Evolutionary conservation across 2,329 filamentous ascomycete species (phyloP), one percentile per base, ranked within the genome.

Genomic region (Lasiodiplodia hormozganensis): DNA sequence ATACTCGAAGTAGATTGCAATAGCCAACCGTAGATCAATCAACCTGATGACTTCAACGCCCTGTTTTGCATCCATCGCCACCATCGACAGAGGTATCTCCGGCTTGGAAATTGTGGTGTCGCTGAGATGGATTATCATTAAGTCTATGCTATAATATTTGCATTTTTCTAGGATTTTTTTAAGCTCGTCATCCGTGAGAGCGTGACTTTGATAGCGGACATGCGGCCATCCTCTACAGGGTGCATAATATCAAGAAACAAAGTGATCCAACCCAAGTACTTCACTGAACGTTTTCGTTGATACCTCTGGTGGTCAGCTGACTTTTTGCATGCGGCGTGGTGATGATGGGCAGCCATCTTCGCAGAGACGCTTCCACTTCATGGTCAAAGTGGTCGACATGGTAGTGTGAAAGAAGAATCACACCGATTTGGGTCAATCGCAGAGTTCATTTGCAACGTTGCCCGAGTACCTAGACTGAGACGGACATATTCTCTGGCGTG

Each of bases 51-150:
- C 75, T 77, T 89, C 78, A 34, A 91, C 71, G 0, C 88, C 88
- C 76, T 90, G 86, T 73, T 84, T 82, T 25, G 85, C 88, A 75
- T 91, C 88, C 88, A 91, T 91, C 0, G 88, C 91, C 2, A 90
- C 86, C 88, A 90, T 90, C 28, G 90, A 69, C 69, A 90, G 76
- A 54, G 87, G 87, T 75, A 88, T 72, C 5, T 82, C 81, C 0
- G 88, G 87, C 0, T 85, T 83, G 0, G 89, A 89, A 36, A 92
- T 87, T 4, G 87, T 90, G 0, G 88, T 91, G 2, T 88, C 89
- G 23, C 89, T 89, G 0, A 91, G 78, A 70, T 92, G 89, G 1
- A 89, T 82, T 14, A 91, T 82, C 89, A 91, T 91, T 65, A 91
- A 77, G 73, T 91, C 88, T 67, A 91, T 86, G 40, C 83, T 82